A percentile compares a stretch with the other conserved stretches of the same genome.
phyloP scores from a whole-genome alignment of 352 stramenopile genomes.

The Phytophthora sp. region DNA sequence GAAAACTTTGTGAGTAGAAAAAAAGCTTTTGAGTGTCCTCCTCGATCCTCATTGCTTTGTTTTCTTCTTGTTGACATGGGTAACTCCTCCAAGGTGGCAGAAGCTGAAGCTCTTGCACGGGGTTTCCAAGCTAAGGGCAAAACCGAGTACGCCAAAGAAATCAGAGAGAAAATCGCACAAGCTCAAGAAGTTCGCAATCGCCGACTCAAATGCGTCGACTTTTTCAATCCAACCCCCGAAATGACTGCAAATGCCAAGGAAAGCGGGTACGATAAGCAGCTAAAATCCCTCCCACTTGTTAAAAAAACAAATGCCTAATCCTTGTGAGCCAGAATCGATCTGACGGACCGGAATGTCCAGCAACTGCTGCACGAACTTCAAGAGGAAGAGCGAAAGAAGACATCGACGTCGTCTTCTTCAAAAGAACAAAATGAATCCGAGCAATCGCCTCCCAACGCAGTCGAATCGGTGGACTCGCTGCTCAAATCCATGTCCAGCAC shows the following conservation, averaged over 20 bases:
- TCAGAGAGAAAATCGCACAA: conserved; percentile 63
- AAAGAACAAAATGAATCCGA: conserved; percentile 24
- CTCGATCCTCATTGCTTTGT: neutral
- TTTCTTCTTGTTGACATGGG: neutral
- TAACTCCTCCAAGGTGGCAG: no score
- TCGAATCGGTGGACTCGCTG: conserved; percentile 69
- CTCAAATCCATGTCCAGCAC: conserved; percentile 79
- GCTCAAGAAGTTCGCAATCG: conserved; percentile 53
- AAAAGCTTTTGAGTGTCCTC: neutral
- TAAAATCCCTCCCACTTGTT: conserved; percentile 3
- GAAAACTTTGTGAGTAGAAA: neutral
- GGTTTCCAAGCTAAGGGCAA: conserved; percentile 78
- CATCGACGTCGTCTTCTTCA: conserved; percentile 19
- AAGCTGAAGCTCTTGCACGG: conserved; percentile 70
- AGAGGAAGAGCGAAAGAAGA: conserved; percentile 62
- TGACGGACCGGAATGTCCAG: conserved; percentile 75
- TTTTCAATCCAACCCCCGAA: conserved; percentile 74
- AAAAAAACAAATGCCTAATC: neutral
- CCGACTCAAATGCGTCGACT: conserved; percentile 70
- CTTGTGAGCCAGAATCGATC: conserved; percentile 61
- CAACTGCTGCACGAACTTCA: conserved; percentile 85
- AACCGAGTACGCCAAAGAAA: conserved; percentile 59
- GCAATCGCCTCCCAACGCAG: conserved; percentile 16
- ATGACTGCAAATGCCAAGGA: conserved; percentile 85
- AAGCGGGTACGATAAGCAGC: conserved; percentile 59